Evolutionary conservation across 1,139 yeast genomes (phyloP).

Genomic region (Geotrichum phurueaensis): DNA sequence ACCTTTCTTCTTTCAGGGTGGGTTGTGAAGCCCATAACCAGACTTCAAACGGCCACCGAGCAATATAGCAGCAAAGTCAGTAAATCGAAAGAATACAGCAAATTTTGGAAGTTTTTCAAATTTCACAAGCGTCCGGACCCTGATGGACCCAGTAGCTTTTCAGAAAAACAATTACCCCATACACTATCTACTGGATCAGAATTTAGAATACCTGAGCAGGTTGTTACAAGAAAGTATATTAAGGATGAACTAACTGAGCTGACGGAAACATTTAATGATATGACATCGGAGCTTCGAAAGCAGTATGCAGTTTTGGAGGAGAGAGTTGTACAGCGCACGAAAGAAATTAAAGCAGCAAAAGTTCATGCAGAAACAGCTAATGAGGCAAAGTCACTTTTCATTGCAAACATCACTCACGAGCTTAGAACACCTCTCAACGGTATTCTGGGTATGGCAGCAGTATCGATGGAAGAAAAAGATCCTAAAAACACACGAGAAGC

Average conservation of each 20-base stretch:
- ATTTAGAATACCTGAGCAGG: slow-evolving; percentile 33
- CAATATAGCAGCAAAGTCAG: slow-evolving; percentile 29
- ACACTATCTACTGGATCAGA: slow-evolving; percentile 12
- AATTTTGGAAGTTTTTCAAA: not conserved
- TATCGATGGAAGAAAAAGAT: slow-evolving; percentile 82
- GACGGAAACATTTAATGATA: slow-evolving; percentile 84
- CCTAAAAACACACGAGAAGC: slow-evolving; percentile 58
- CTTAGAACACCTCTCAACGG: slow-evolving; percentile 89
- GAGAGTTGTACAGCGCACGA: slow-evolving; percentile 79
- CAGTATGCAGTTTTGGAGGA: slow-evolving; percentile 85
- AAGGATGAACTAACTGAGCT: slow-evolving; percentile 85
- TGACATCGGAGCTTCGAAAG: slow-evolving; percentile 83
- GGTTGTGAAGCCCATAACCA: slow-evolving; percentile 79
- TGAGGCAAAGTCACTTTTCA: slow-evolving; percentile 88
- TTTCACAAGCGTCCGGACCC: not conserved
- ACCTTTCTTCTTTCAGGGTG: slow-evolving; percentile 81
- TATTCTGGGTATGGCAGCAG: slow-evolving; percentile 87
- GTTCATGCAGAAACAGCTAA: slow-evolving; percentile 57
- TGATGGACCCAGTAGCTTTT: not conserved
- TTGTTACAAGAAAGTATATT: slow-evolving; percentile 34
- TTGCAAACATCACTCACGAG: slow-evolving; percentile 91
- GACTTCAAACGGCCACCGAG: slow-evolving; percentile 82
- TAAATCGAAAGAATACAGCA: not conserved
- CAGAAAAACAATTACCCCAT: not conserved
- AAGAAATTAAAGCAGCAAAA: slow-evolving; percentile 59